Base-by-base conservation (phyloP, 2,329 filamentous ascomycete species). In the Colletotrichum sp. region DNA sequence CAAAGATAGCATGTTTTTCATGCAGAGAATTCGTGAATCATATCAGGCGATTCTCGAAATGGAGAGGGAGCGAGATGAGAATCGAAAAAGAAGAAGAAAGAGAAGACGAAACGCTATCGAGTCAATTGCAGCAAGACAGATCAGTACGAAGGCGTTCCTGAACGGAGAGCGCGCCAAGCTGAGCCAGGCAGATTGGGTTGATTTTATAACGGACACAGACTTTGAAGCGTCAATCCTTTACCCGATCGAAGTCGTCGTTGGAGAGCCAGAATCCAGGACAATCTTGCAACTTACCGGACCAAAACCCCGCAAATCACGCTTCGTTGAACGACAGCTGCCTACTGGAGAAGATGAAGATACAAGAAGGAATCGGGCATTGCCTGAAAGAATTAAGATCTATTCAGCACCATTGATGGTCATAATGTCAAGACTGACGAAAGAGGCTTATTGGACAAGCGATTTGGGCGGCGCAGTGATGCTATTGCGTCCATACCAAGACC, bases 301-400 rank as follows among this genome's bases (percentile, higher is more conserved):
- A n/a, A n/a, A n/a, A n/a, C n/a, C n/a, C n/a, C n/a, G n/a, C n/a
- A n/a, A n/a, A n/a, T n/a, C n/a, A n/a, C n/a, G n/a, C n/a, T n/a
- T n/a, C n/a, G n/a, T n/a, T n/a, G n/a, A n/a, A n/a, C n/a, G n/a
- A n/a, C n/a, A n/a, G n/a, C n/a, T n/a, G n/a, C n/a, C n/a, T n/a
- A n/a, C n/a, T n/a, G n/a, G n/a, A n/a, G 32, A 13, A 13, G 32
- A 34, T 0, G 32, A 34, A 1, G 32, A 34, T 2, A 34, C 1
- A 0, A 34, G 1, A 0, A 3, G 32, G 6, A 34, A 34, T 1
- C 32, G 0, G n/a, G n/a, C n/a, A n/a, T n/a, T n/a, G n/a, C n/a
- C n/a, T n/a, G n/a, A n/a, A n/a, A n/a, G n/a, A n/a, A n/a, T n/a
- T n/a, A n/a, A n/a, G n/a, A n/a, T n/a, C n/a, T n/a, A n/a, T n/a